Base-by-base conservation (phyloP, 2,329 filamentous ascomycete species). In the Phialophora tarda region DNA sequence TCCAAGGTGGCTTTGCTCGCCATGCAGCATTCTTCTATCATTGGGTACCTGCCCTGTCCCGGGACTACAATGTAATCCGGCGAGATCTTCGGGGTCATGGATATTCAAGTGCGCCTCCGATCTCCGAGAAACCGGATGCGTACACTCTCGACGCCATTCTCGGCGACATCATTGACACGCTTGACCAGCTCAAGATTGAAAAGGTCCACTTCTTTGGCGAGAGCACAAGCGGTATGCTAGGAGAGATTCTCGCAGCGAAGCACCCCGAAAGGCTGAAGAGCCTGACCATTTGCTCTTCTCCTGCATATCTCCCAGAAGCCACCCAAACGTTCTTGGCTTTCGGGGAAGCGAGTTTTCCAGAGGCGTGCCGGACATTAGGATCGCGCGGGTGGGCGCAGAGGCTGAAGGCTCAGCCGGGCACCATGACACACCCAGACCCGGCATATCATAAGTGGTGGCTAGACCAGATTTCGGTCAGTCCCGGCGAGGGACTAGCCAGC, bases 181-280 rank as follows among this genome's bases (percentile, higher is more conserved):
- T 67, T 3, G 65, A 67, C 30, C 65, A 67, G 44, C 65, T 67
- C 7, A 34, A 30, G 17, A 54, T 67, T 23, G 38, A 64, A 4
- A 67, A 64, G 26, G 62, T 67, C 2, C 65, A 64, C 41, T 67
- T 67, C 54, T 62, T 67, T 38, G 62, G 65, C n/a, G 65, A 67
- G 38, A 58, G 50, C 28, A 67, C 65, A 3, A 56, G 47, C n/a
- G 65, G 65, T 3, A 67, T 67, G 50, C 30, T 67, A 17, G 65
- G 65, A 12, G 65, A 67, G 62, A 64, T 64, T 5, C 53, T 67
- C 10, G 65, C 65, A 1, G 57, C 62, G 21, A 59, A 50, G 41
- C 50, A 67, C 44, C 65, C 65, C 2, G 38, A 67, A 2, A 50
- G 65, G 7, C 41, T 67, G 14, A 51, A 51, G 11, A 58, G 38